These are phyloP conservation scores for Lentinus brumalis DNA, from an alignment of 768 basidiomycete genomes.

Conservation along the genomic window DNA sequence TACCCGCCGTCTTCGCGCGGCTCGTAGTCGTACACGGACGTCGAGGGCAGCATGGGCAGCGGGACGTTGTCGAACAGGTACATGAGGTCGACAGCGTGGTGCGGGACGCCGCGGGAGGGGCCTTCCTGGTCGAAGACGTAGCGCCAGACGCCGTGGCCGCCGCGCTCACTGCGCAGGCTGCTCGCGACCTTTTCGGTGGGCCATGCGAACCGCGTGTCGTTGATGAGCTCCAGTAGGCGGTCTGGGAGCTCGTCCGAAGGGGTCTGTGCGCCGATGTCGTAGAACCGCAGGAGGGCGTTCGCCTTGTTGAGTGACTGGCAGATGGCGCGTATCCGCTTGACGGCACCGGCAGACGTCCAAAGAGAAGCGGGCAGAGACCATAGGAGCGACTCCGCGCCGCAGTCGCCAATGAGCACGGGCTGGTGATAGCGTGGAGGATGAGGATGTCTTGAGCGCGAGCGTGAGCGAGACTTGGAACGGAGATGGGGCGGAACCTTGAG, in stretches of 20 bases:
- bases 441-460: constrained; percentile 22
- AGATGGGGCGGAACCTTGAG: constrained; percentile 16
- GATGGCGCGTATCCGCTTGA: constrained; percentile 71
- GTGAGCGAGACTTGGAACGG: constrained; percentile 18
- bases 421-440: constrained; percentile 41
- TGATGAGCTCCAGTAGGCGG: constrained; percentile 70
- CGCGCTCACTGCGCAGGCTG: constrained; percentile 49
- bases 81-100: constrained; percentile 71
- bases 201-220: constrained; percentile 77
- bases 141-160: constrained; percentile 69
- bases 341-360: constrained; percentile 64
- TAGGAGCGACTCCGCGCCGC: constrained; percentile 60
- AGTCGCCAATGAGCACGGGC: constrained; percentile 78
- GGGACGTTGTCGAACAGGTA: constrained; percentile 81
- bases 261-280: constrained; percentile 67
- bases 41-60: constrained; percentile 39
- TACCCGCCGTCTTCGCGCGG: constrained; percentile 30
- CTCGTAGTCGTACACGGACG: constrained; percentile 21
- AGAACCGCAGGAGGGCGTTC: constrained; percentile 62
- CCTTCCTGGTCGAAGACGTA: constrained; percentile 85
- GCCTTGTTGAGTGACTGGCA: constrained; percentile 70
- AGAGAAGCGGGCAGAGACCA: constrained; percentile 62
- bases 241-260: constrained; percentile 68
- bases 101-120: constrained; percentile 61
- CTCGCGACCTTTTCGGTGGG: constrained; percentile 67